phyloP scores from a whole-genome alignment of 2,329 filamentous ascomycete genomes.

The Penicillium sp. region DNA sequence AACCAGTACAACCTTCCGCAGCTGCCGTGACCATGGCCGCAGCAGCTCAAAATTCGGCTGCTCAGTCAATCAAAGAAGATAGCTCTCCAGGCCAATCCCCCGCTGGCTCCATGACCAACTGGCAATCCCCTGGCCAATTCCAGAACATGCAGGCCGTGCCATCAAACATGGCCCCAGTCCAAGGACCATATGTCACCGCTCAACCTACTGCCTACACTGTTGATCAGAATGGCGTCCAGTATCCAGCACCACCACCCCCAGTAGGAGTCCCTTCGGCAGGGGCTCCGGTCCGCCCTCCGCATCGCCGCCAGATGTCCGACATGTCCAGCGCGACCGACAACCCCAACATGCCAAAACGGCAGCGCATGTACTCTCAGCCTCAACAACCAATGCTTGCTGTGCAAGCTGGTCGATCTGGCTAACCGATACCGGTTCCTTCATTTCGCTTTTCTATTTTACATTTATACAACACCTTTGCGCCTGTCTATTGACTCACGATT shows the following conservation, averaged over 20 bases:
- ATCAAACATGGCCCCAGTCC: slow-evolving; percentile 45
- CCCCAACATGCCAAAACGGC: slow-evolving; percentile 54
- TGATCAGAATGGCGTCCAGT: slow-evolving; percentile 42
- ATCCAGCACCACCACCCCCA: slow-evolving; percentile 34
- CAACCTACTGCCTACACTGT: slow-evolving; percentile 39
- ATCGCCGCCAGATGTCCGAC: slow-evolving; percentile 59
- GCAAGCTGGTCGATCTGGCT: slow-evolving; percentile 45
- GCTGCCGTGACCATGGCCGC: slow-evolving; percentile 43
- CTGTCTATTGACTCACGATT: slow-evolving; percentile 27
- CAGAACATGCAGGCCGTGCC: slow-evolving; percentile 56
- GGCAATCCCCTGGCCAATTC: slow-evolving; percentile 61
- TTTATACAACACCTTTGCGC: slow-evolving; percentile 10
- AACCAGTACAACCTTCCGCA: slow-evolving; percentile 42
- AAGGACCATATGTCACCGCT: slow-evolving; percentile 41
- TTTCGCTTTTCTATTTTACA: background rate
- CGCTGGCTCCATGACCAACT: slow-evolving; percentile 55
- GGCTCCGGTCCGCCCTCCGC: slow-evolving; percentile 36
- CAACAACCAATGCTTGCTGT: slow-evolving; percentile 49
- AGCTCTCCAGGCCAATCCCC: slow-evolving; percentile 61
- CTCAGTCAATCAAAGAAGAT: slow-evolving; percentile 59
- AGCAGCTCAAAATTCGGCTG: slow-evolving; percentile 47
- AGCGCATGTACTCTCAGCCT: slow-evolving; percentile 53
- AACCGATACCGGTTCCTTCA: slow-evolving; percentile 4
- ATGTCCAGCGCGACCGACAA: slow-evolving; percentile 54
- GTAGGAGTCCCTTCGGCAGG: slow-evolving; percentile 36